These are phyloP conservation scores for Hypoxylon rubiginosum DNA, from an alignment of 2,329 filamentous ascomycete species.

Conservation along the genomic window DNA sequence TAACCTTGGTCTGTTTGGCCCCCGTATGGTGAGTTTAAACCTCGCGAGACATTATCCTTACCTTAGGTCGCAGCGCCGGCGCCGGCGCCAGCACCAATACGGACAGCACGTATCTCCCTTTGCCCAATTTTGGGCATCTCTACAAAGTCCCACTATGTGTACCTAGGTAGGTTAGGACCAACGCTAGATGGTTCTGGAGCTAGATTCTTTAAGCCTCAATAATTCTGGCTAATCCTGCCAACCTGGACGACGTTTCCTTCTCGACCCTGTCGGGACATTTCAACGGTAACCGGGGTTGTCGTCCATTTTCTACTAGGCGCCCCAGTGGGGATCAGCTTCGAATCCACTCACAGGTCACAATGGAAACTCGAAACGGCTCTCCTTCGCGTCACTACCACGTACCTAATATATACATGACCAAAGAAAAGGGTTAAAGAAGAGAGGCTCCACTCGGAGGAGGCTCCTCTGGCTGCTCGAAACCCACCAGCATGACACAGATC, in stretches of 20 bases:
- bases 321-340: slow-evolving; percentile 12
- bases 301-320: slow-evolving; percentile 19
- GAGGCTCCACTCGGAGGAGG: slow-evolving; percentile 23
- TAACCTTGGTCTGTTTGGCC: not conserved
- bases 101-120: slow-evolving; percentile 14
- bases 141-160: no score
- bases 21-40: not conserved
- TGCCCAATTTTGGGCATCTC: slow-evolving; percentile 8
- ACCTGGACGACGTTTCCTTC: slow-evolving; percentile 6
- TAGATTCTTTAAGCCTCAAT: slow-evolving; percentile 10
- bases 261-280: slow-evolving; percentile 21
- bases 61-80: slow-evolving; percentile 11
- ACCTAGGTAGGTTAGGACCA: no score
- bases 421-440: slow-evolving; percentile 9
- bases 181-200: not conserved
- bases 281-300: slow-evolving; percentile 1
- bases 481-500: slow-evolving; percentile 43
- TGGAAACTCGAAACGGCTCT: slow-evolving; percentile 37
- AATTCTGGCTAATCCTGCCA: not conserved
- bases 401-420: not conserved
- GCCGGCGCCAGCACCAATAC: slow-evolving; percentile 3
- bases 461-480: slow-evolving; percentile 33
- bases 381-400: slow-evolving; percentile 15
- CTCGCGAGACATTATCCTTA: not conserved
- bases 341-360: slow-evolving; percentile 16